Base-by-base conservation (phyloP, 116 monocot species). In the Iris pallida region DNA sequence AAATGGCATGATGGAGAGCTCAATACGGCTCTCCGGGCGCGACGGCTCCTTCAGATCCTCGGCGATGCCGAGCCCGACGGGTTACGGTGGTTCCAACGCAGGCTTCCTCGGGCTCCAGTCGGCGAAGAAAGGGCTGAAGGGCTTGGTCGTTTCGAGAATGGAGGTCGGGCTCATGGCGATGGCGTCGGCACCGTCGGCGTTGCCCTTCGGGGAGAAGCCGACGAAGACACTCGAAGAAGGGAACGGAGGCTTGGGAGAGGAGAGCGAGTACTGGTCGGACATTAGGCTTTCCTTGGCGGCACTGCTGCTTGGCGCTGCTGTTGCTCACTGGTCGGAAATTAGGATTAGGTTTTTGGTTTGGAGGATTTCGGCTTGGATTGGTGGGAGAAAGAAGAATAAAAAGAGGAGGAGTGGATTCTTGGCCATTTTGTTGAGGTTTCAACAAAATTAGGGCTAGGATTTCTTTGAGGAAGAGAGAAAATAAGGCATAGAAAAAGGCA, bases 141-240 rank as follows among this genome's bases (percentile, higher is more conserved):
- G 42, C 8, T 67, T 67, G 41, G 67, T 30, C 3, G 30, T 59
- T 17, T 80, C 80, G 5, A 80, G 70, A 49, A 71, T 75, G 17
- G 80, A 80, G 16, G 80, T 80, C 44, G 80, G 80, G 64, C 74
- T 79, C 74, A 73, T 67, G 1, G 15, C 30, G 7, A 9, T 8
- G 8, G 56, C 44, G 13, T 69, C 63, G 41, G 74, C 74, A 16
- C 11, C 19, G 56, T 80, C 74, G 2, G 63, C 45, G 19, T 16
- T 55, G 15, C 54, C 58, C 19, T 75, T 80, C 0, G 64, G 58
- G 11, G 69, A 48, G 52, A 77, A n/a, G n/a, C n/a, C n/a, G n/a
- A n/a, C 47, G 45, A 74, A 82, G 18, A 53, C 41, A 10, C 64
- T 78, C 14, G 73, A 59, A 5, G 78, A 30, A 58, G 77, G 70